Base-by-base conservation (phyloP, 2,329 filamentous ascomycete genomes). In the Alternaria solani region DNA sequence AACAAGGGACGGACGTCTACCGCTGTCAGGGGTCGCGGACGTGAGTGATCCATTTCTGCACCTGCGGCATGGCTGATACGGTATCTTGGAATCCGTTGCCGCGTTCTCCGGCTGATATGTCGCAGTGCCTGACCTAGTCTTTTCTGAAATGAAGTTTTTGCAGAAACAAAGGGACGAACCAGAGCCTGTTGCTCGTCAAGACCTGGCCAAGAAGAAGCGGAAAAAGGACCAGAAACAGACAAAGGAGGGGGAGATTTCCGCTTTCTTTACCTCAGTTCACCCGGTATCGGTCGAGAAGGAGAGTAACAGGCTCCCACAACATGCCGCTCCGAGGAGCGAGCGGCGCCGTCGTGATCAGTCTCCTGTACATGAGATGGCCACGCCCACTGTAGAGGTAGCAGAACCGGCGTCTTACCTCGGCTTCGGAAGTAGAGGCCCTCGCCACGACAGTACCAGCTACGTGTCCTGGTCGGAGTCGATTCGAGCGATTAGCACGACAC, bases 61-160 rank as follows among this genome's bases (percentile, higher is more conserved):
- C 44, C 30, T 41, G 32, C 49, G 56, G 57, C 55, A 54, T 18
- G 18, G 36, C 25, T 48, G 52, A 55, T 32, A 14, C 11, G 20
- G 18, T 30, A 14, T 16, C 41, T 39, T 36, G 25, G 11, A 9
- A 46, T 14, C 25, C 23, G 57, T 60, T 55, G 36, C 46, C 59
- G 47, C 56, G 39, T 51, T 38, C 16, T 57, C 64, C 63, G 55
- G 42, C 65, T 77, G 59, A 75, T 53, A 52, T 48, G 43, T 42
- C 61, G 57, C 66, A 85, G 83, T 85, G 51, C 83, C 83, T 28
- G 82, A 85, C 70, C 76, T 84, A 41, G 80, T 81, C 28, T 85
- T 85, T 70, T 82, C 82, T 28, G 81, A 84, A 65, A 82, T 84
- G 80, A 80, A 76, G 25, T 85, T 84, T 61, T 66, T 85, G 42